These are phyloP conservation scores for Teratosphaeriaceae sp. DNA, from an alignment of 2,329 filamentous ascomycete species.

Conservation along the genomic window DNA sequence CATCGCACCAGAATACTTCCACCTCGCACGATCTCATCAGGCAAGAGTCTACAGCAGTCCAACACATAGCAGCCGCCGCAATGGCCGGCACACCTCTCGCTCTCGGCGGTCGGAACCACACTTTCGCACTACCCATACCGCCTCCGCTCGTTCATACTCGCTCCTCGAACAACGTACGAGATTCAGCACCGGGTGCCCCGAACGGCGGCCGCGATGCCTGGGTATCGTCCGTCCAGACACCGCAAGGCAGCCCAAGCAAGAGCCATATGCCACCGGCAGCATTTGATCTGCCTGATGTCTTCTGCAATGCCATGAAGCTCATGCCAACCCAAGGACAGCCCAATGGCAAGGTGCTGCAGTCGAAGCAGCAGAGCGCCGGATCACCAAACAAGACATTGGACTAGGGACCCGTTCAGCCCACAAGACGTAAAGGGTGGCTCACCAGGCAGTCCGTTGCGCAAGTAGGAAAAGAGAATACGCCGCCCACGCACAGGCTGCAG, in stretches of 20 bases:
- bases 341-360: slow-evolving; percentile 51
- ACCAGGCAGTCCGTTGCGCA: slow-evolving; percentile 56
- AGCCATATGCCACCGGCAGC: slow-evolving; percentile 67
- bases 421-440: slow-evolving; percentile 45
- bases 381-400: slow-evolving; percentile 52
- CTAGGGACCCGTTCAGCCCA: slow-evolving; percentile 21
- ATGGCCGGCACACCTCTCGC: background rate
- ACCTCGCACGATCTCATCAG: background rate
- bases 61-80: background rate
- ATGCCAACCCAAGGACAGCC: slow-evolving; percentile 55
- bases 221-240: slow-evolving; percentile 65
- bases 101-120: slow-evolving; percentile 10
- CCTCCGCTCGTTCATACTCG: slow-evolving; percentile 49
- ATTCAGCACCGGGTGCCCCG: slow-evolving; percentile 52
- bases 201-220: slow-evolving; percentile 53
- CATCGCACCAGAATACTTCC: background rate
- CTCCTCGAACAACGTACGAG: slow-evolving; percentile 38
- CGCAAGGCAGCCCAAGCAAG: slow-evolving; percentile 79
- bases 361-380: slow-evolving; percentile 24
- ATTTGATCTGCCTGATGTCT: slow-evolving; percentile 64
- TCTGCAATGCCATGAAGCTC: slow-evolving; percentile 64
- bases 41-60: background rate
- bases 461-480: slow-evolving; percentile 83
- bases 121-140: slow-evolving; percentile 30
- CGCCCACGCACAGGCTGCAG: slow-evolving; percentile 54